phyloP scores from a whole-genome alignment of 139 green algal genomes.

The Coelastrella sp. region DNA sequence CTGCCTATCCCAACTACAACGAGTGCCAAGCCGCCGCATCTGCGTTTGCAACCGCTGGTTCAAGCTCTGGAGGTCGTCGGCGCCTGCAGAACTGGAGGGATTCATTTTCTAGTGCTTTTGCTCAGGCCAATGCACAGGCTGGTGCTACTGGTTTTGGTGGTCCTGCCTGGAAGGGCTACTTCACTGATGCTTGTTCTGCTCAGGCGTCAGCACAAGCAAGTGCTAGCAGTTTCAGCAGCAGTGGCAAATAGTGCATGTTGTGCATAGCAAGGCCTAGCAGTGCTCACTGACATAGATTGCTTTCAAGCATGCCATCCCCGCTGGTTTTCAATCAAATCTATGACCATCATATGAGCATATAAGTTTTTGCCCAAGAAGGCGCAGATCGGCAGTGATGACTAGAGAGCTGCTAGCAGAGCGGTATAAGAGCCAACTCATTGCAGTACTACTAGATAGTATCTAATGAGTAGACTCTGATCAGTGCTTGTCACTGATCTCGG shows the following conservation, averaged over 20 bases:
- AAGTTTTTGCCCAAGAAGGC: not conserved
- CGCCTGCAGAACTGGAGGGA: not conserved
- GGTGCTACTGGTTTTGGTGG: not conserved
- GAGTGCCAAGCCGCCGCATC: not conserved
- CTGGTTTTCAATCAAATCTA: not conserved
- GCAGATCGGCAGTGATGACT: no score
- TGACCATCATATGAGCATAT: not conserved
- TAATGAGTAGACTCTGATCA: no score
- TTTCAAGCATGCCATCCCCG: not conserved
- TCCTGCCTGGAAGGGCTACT: not conserved
- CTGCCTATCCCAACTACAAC: not conserved
- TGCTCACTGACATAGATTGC: not conserved
- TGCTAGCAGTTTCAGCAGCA: not conserved
- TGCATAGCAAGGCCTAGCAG: not conserved
- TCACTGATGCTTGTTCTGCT: not conserved
- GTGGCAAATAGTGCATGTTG: not conserved
- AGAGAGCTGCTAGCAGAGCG: no score
- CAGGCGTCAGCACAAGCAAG: conserved; percentile 5
- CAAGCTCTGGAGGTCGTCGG: not conserved
- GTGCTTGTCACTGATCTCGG: no score
- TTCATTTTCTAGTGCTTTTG: not conserved
- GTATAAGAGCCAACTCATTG: no score
- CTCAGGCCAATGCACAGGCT: not conserved
- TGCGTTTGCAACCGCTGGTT: not conserved
- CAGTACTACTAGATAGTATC: no score